Evolutionary conservation across 108 stramenopile species (phyloP).

Genomic region (Pseudonitzschia multiseries): DNA sequence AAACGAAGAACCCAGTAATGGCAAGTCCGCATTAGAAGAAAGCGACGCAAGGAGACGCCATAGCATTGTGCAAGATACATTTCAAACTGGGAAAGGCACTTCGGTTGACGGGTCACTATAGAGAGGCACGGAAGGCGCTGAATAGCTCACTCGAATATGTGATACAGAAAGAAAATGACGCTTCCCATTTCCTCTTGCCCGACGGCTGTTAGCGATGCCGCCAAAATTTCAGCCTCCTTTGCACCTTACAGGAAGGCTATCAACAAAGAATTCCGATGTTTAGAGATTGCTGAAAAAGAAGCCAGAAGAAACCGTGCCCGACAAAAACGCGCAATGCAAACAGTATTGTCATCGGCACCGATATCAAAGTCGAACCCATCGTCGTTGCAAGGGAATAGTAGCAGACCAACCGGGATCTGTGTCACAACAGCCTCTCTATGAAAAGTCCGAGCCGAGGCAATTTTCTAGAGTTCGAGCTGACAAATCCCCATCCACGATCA

Average conservation of each 20-base stretch:
- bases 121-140: conserved; percentile 52
- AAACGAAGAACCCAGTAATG: not conserved
- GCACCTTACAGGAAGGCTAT: conserved; percentile 32
- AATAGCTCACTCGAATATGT: conserved; percentile 38
- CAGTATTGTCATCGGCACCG: conserved; percentile 15
- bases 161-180: not conserved
- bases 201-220: not conserved
- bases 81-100: conserved; percentile 75
- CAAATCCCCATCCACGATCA: not conserved
- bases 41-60: conserved; percentile 8
- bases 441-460: not conserved
- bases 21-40: not conserved
- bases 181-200: not conserved
- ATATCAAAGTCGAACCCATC: not conserved
- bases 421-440: conserved; percentile 4
- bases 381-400: not conserved
- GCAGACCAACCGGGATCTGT: not conserved
- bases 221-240: conserved; percentile 4
- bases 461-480: conserved; percentile 16
- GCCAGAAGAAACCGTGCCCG: conserved; percentile 35
- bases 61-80: conserved; percentile 51
- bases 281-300: conserved; percentile 28
- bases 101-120: conserved; percentile 66
- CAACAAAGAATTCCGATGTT: conserved; percentile 29
- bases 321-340: conserved; percentile 44